Evolutionary conservation across 352 stramenopile species (phyloP).

Genomic region (Globisporangium canariense): DNA sequence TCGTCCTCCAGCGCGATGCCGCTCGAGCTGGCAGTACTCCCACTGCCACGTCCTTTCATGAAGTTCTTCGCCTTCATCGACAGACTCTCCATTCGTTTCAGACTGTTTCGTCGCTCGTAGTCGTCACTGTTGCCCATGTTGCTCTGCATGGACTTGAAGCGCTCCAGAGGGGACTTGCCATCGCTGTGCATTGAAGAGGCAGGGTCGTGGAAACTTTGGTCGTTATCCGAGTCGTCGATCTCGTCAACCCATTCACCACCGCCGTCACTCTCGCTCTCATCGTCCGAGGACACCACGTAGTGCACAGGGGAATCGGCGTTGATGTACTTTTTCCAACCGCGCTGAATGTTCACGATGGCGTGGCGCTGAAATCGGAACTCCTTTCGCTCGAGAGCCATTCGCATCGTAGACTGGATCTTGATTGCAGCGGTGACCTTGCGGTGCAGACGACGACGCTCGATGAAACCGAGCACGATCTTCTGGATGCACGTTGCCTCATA

Average conservation of each 20-base stretch:
- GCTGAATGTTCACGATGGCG: constrained; percentile 71
- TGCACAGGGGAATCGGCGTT: constrained; percentile 27
- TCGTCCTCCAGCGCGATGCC: constrained; percentile 78
- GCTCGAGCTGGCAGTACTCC: constrained; percentile 58
- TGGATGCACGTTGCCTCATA: constrained; percentile 86
- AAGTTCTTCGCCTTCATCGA: constrained; percentile 68
- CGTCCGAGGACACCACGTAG: constrained; percentile 27
- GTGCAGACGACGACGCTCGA: constrained; percentile 65
- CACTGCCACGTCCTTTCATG: constrained; percentile 52
- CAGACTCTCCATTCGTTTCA: constrained; percentile 75
- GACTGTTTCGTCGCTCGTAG: constrained; percentile 36
- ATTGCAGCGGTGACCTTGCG: constrained; percentile 69
- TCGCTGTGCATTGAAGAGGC: constrained; percentile 17
- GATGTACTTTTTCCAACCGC: constrained; percentile 56
- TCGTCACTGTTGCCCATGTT: constrained; percentile 26
- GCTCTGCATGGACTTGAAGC: constrained; percentile 63
- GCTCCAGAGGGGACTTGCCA: constrained; percentile 52
- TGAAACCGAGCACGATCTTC: constrained; percentile 75
- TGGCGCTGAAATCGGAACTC: constrained; percentile 72
- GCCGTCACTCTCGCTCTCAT: constrained; percentile 39
- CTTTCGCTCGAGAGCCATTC: constrained; percentile 72
- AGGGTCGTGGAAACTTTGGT: constrained; percentile 52
- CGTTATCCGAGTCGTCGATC: constrained; percentile 38
- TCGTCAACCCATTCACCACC: constrained; percentile 50
- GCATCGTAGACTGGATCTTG: constrained; percentile 75